A percentile compares a stretch with the other conserved stretches of the same genome.
Conservation (phyloP, 169 alveolate genomes). For the Eimeria maxima region DNA sequence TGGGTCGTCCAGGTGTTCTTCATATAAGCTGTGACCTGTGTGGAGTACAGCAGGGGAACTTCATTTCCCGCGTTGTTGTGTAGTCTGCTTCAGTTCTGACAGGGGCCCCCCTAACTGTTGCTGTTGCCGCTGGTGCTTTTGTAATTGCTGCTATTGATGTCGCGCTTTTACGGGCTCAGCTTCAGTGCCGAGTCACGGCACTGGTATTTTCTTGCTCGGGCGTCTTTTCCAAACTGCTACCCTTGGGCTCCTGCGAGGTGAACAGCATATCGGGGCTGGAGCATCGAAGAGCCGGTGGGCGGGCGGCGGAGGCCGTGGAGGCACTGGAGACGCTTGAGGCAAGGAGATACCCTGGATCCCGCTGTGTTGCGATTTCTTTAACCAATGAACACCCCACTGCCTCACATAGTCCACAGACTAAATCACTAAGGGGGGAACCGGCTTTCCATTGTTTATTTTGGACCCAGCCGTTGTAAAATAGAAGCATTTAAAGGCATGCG, state of each 20-base stretch:
- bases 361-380: background rate
- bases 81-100: background rate
- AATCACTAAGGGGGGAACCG: background rate
- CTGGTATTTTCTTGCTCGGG: slow-evolving; percentile 1
- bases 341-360: background rate
- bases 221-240: slow-evolving; percentile 32
- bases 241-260: slow-evolving; percentile 14
- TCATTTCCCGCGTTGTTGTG: background rate
- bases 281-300: background rate
- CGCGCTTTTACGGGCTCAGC: slow-evolving; percentile 38
- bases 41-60: background rate
- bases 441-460: background rate
- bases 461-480: background rate
- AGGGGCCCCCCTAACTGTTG: background rate
- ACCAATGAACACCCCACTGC: background rate
- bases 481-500: background rate
- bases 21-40: background rate
- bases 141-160: background rate
- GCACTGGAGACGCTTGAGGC: slow-evolving; percentile 15
- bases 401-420: background rate
- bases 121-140: background rate
- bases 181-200: slow-evolving; percentile 37
- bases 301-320: slow-evolving; percentile 16
- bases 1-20: background rate
- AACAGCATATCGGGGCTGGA: slow-evolving; percentile 4